Percentiles rank a stretch among this genome's conserved stretches.
phyloP scores from a whole-genome alignment of 192 early-diverging fungal genomes.

The Spizellomyces sp. region DNA sequence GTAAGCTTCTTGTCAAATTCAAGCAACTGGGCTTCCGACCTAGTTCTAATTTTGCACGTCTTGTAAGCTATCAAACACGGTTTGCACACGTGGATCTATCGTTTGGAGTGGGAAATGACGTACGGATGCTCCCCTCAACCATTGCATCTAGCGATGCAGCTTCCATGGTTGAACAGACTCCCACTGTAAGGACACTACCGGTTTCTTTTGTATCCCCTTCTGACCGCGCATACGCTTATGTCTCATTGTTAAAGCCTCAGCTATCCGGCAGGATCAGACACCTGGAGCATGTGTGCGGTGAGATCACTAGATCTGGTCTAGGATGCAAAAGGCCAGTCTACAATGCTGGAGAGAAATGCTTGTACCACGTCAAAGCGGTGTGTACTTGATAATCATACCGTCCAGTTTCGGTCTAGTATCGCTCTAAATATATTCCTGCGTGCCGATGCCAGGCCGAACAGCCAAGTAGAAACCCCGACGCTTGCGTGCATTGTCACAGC shows the following conservation, averaged over 20 bases:
- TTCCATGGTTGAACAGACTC: too few relatives aligned
- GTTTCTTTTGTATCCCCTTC: too few relatives aligned
- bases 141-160: too few relatives aligned
- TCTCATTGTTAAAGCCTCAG: not conserved
- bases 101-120: not conserved
- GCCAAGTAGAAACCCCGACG: conserved; percentile 12
- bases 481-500: conserved; percentile 37
- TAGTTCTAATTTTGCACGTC: too few relatives aligned
- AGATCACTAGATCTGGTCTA: conserved; percentile 37
- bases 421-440: not conserved
- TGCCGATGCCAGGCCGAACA: not conserved
- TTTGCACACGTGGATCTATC: not conserved
- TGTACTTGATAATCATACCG: conserved; percentile 5
- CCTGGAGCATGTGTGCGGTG: conserved; percentile 37
- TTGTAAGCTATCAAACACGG: not conserved
- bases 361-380: conserved; percentile 42
- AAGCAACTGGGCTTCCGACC: too few relatives aligned
- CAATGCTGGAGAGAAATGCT: conserved; percentile 42
- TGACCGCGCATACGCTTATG: too few relatives aligned
- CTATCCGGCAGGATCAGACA: conserved; percentile 6
- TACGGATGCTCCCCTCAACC: too few relatives aligned
- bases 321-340: conserved; percentile 45
- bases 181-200: too few relatives aligned
- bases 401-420: not conserved
- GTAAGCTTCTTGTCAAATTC: conserved; percentile 10